These are phyloP conservation scores for Lumnitzera littorea DNA, from an alignment of 345 rosid species.

Conservation along the genomic window DNA sequence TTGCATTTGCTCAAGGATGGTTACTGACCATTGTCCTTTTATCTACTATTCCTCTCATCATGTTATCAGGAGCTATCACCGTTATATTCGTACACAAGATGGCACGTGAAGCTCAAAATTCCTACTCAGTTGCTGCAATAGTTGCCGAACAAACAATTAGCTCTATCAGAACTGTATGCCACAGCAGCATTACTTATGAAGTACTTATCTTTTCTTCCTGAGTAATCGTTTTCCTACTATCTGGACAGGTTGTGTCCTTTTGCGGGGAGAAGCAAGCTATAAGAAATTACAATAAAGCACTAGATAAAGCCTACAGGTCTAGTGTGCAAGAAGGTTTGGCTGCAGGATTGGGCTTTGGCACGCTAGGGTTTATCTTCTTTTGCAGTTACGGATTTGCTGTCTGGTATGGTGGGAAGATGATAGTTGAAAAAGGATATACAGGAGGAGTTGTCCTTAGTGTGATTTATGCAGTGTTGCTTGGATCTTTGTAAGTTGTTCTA, in stretches of 20 bases:
- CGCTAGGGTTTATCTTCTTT: conserved; percentile 21
- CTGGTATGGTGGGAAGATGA: conserved; percentile 64
- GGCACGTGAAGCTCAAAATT: conserved; percentile 45
- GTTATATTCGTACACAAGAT: conserved; percentile 31
- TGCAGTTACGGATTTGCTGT: conserved; percentile 45
- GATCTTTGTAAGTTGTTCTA: conserved; percentile 41
- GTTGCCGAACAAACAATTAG: conserved; percentile 61
- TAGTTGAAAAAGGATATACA: conserved; percentile 43
- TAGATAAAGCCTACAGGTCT: conserved; percentile 39
- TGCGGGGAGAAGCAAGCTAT: conserved; percentile 61
- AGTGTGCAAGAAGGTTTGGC: conserved; percentile 46
- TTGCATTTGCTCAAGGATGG: conserved; percentile 68
- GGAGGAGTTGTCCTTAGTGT: conserved; percentile 55
- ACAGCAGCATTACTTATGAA: background rate
- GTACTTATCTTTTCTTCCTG: background rate
- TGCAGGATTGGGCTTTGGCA: conserved; percentile 54
- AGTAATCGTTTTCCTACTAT: background rate
- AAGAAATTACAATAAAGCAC: conserved; percentile 37
- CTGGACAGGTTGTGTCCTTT: conserved; percentile 53
- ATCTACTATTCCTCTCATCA: conserved; percentile 48
- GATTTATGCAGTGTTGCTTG: conserved; percentile 45
- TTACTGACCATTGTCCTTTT: conserved; percentile 57
- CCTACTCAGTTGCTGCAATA: conserved; percentile 47
- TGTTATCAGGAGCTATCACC: conserved; percentile 41
- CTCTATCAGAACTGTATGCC: conserved; percentile 61